Percentiles rank a stretch among this genome's conserved stretches.
These are phyloP conservation scores for Udeniomyces megalosporus DNA, from an alignment of 768 basidiomycete species.

Conservation along the genomic window DNA sequence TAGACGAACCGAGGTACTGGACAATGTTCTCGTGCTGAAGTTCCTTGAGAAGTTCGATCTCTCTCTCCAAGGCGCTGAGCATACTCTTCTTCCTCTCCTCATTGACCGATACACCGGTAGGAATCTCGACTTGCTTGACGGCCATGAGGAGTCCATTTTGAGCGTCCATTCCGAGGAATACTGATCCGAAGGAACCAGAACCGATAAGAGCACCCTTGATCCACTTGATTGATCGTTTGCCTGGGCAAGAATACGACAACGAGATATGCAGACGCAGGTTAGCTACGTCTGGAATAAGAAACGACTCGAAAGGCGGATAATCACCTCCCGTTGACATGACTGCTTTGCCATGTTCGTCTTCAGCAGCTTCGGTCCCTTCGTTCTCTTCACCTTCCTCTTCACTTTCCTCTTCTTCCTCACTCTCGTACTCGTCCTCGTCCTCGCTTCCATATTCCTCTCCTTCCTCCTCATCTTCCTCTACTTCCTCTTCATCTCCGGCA, in stretches of 20 bases:
- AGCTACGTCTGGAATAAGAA: background rate
- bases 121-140: constrained; percentile 90
- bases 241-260: constrained; percentile 16
- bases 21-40: constrained; percentile 20
- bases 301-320: background rate
- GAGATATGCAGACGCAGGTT: no score
- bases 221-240: constrained; percentile 67
- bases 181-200: constrained; percentile 85
- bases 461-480: constrained; percentile 22
- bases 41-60: constrained; percentile 17
- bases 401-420: constrained; percentile 26
- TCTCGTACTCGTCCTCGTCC: constrained; percentile 35
- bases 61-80: constrained; percentile 50
- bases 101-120: constrained; percentile 63
- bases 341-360: constrained; percentile 36
- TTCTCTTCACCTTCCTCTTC: constrained; percentile 29
- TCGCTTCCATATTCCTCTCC: constrained; percentile 32
- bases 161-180: constrained; percentile 90
- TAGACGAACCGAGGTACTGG: constrained; percentile 62
- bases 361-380: constrained; percentile 39
- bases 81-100: constrained; percentile 87
- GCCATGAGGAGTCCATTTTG: constrained; percentile 83
- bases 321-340: constrained; percentile 42
- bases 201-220: constrained; percentile 92
- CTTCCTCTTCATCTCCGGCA: constrained; percentile 28